Evolutionary conservation across 345 rosid species (phyloP), one percentile per base, ranked within the genome.

Genomic region (Lepidium didymum): DNA sequence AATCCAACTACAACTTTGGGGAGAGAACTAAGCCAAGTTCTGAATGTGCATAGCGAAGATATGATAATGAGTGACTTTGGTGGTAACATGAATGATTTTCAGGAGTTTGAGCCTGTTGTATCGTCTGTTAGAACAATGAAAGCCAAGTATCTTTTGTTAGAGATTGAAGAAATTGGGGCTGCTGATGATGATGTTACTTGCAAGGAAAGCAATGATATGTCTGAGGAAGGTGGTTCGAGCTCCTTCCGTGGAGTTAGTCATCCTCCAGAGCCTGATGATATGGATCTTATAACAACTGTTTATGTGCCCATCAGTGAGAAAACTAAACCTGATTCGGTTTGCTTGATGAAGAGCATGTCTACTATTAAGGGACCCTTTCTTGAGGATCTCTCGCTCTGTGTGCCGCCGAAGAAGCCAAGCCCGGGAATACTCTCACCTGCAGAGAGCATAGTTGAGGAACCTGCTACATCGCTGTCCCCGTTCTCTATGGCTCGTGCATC

Each of bases 211-310:
- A 72, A 70, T 65, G 88, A 87, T 76, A 81, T 80, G 49, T 74
- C 79, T 55, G 97, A 87, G 56, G 97, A 91, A 61, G 75, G 74
- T 71, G 88, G 91, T 34, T 70, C 91, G 4, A 81, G 81, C 77
- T 84, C 82, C 11, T 94, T 94, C 70, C 88, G 85, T n/a, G 96
- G 99, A 45, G 99, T 81, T 75, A 94, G 88, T 75, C 99, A 91
- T 75, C 99, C 99, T 58, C 88, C 88, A 0, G 99, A 94, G 66
- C 99, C 99, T 16, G 77, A 85, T 25, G 99, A 94, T 64, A 82
- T 82, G 51, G 95, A 94, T 91, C 81, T 79, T 43, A 91, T 93
- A 77, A 87, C 79, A 63, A 67, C 85, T 7, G 82, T 87, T 3
- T 88, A 82, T 77, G 92, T 86, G 1, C 88, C 96, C 10, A 82